Conservation (phyloP, 2,329 filamentous ascomycete species). For the Alternaria conjuncta region DNA sequence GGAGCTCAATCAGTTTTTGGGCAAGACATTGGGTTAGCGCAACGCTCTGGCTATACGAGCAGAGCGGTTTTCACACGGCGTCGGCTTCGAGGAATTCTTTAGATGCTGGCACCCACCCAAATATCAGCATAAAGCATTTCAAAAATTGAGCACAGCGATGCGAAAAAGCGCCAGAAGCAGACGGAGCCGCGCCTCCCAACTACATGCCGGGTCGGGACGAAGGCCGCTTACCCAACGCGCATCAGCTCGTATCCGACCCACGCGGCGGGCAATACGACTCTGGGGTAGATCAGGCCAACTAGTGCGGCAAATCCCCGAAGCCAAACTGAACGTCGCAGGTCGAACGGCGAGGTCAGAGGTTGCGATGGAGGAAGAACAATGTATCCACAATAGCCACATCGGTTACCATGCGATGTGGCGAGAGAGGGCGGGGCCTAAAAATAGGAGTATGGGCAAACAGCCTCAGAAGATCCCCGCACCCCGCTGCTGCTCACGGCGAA, state of each 20-base stretch:
- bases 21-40: conserved; percentile 28
- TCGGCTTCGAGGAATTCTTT: background rate
- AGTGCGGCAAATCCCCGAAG: conserved; percentile 22
- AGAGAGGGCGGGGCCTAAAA: conserved; percentile 1
- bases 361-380: background rate
- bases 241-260: conserved; percentile 40
- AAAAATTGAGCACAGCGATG: background rate
- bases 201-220: conserved; percentile 13
- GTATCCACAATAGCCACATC: conserved; percentile 1
- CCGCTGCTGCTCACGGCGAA: background rate
- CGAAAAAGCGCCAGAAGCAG: background rate
- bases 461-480: conserved; percentile 11
- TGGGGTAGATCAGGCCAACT: conserved; percentile 27
- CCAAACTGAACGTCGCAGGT: conserved; percentile 1
- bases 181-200: conserved; percentile 7
- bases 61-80: background rate
- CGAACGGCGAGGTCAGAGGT: background rate
- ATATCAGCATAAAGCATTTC: background rate
- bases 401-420: conserved; percentile 8
- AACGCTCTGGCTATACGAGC: background rate
- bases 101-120: background rate
- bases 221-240: conserved; percentile 28
- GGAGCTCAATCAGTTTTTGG: conserved; percentile 45
- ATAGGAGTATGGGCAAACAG: conserved; percentile 18
- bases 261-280: conserved; percentile 30